Evolutionary conservation across 1,284 basidiomycete species (phyloP), one percentile per base, ranked within the genome.

Genomic region (Ustilago xerochloae): DNA sequence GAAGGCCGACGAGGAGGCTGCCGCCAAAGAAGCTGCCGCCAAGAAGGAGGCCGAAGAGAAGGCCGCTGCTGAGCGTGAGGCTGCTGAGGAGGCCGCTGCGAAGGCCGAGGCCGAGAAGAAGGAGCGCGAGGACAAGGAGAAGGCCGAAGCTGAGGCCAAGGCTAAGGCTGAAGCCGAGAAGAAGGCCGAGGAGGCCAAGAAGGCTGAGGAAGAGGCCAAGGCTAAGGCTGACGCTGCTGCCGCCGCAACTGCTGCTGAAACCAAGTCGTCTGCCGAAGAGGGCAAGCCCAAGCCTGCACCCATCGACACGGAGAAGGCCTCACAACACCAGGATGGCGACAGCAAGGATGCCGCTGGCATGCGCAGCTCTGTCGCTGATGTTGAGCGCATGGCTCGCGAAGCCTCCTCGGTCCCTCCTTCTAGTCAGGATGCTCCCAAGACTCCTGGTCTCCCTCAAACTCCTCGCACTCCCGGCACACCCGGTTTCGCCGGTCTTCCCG

Each of bases 361-460:
- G 71, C 48, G 66, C 69, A 59, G 63, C 77, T 60, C 68, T 36
- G 79, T 75, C 36, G 79, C 77, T 24, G 80, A 81, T 38, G 70
- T 80, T 46, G 80, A 81, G 69, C 68, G 77, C 36, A 78, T 79
- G 75, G 80, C 80, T 53, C 68, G 77, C 20, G 80, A 81, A 52
- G 78, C 79, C 33, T 81, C 80, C 10, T 81, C 79, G 4, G 76
- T 80, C 8, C 79, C 80, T 49, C 75, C 78, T 7, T 78, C 83
- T 24, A 76, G 80, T 16, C 78, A 55, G 30, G 69, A 79, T 6
- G 54, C 68, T 29, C 70, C 74, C 35, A 77, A 77, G 36, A 80
- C 79, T 4, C 75, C 77, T 2, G 63, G 64, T 28, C 55, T 75
- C 24, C 79, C 75, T 28, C 68, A 53, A 48, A 79, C 79, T 6